phyloP scores from a whole-genome alignment of 352 stramenopile species.

The Aphanomyces invadans region DNA sequence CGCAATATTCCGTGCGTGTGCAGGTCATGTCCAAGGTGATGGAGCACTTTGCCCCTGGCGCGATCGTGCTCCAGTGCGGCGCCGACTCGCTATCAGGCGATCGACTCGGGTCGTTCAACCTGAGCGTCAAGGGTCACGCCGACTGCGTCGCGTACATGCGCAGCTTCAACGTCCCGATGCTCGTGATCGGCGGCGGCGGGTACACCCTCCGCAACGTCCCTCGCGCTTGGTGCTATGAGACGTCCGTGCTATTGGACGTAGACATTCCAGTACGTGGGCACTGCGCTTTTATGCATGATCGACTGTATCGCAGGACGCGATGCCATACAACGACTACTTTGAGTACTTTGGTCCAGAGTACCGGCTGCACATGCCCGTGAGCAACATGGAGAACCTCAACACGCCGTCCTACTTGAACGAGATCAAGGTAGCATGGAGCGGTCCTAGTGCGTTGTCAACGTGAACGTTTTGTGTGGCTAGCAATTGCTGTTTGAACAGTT shows the following conservation, averaged over 20 bases:
- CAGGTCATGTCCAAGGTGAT: constrained; percentile 95
- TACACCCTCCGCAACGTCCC: constrained; percentile 98
- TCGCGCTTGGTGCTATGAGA: constrained; percentile 92
- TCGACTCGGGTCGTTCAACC: constrained; percentile 97
- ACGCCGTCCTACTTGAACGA: constrained; percentile 86
- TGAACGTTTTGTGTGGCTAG: constrained; percentile 16
- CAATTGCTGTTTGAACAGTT: constrained; percentile 92
- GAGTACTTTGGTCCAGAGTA: constrained; percentile 99
- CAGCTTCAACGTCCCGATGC: constrained; percentile 93
- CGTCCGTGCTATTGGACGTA: constrained; percentile 89
- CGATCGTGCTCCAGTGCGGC: constrained; percentile 97
- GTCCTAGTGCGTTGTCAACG: no score
- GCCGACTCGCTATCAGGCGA: constrained; percentile 98
- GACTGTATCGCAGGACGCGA: constrained; percentile 80
- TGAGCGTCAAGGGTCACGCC: constrained; percentile 95
- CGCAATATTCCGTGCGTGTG: not conserved
- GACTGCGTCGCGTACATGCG: constrained; percentile 96
- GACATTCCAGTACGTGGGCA: constrained; percentile 51
- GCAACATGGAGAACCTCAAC: constrained; percentile 97
- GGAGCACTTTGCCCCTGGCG: constrained; percentile 92
- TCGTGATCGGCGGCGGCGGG: constrained; percentile 95
- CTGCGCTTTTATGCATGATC: not conserved
- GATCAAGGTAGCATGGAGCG: constrained; percentile 47
- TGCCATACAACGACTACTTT: constrained; percentile 99
- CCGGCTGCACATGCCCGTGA: constrained; percentile 94